Evolutionary conservation across 495 filamentous ascomycete genomes (phyloP).

Genomic region (Xylona heveae): DNA sequence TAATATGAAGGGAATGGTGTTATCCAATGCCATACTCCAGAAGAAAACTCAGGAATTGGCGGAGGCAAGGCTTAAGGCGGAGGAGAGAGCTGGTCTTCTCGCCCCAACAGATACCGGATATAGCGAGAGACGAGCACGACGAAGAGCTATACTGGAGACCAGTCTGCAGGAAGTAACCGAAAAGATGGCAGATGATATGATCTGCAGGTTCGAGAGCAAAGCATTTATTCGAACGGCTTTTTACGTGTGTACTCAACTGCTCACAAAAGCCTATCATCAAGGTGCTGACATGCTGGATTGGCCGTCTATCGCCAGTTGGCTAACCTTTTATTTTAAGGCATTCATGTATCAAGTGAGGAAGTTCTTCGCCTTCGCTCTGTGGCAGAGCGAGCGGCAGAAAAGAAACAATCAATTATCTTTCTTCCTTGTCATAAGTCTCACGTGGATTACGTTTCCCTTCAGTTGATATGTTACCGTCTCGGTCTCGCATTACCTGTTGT

Average conservation of each 20-base stretch:
- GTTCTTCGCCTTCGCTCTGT: constrained; percentile 61
- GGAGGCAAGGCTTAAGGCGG: constrained; percentile 43
- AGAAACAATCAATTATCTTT: constrained; percentile 92
- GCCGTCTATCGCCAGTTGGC: neutral
- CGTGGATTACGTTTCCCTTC: constrained; percentile 85
- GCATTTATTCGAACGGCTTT: constrained; percentile 81
- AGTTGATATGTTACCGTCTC: constrained; percentile 84
- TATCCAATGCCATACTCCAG: constrained; percentile 55
- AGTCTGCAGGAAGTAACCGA: constrained; percentile 58
- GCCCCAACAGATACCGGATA: constrained; percentile 22
- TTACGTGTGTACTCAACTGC: constrained; percentile 67
- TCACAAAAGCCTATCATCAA: constrained; percentile 88
- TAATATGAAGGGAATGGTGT: constrained; percentile 56
- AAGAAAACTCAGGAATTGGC: constrained; percentile 57
- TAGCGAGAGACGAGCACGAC: constrained; percentile 27
- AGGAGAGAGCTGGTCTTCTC: constrained; percentile 53
- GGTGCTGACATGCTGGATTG: constrained; percentile 21
- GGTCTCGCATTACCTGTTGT: constrained; percentile 81
- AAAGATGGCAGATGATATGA: constrained; percentile 79
- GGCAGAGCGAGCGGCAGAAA: constrained; percentile 57
- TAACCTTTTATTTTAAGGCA: constrained; percentile 21
- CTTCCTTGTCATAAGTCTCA: constrained; percentile 86
- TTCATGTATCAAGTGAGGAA: constrained; percentile 90
- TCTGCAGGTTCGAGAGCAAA: constrained; percentile 97
- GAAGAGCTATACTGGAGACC: constrained; percentile 37